These are phyloP conservation scores for Colletotrichum godetiae DNA, from an alignment of 2,329 filamentous ascomycete genomes.

Conservation along the genomic window DNA sequence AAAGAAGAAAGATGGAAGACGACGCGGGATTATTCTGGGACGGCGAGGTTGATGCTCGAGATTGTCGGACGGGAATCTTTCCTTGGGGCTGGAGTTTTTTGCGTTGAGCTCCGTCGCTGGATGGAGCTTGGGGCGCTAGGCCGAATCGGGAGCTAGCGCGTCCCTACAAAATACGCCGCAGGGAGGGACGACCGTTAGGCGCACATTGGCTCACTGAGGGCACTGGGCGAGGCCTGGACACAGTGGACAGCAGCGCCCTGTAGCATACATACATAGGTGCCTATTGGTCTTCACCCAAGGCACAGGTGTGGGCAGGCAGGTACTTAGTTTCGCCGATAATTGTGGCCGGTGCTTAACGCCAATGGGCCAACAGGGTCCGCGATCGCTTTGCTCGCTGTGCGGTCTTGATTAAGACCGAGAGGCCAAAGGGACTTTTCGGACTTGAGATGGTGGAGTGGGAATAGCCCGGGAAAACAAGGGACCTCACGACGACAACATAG, in stretches of 20 bases:
- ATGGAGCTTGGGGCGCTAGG: slow-evolving; percentile 46
- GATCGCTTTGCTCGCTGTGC: neutral
- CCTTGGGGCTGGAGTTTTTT: slow-evolving; percentile 56
- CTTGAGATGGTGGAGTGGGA: slow-evolving; percentile 19
- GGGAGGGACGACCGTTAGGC: slow-evolving; percentile 31
- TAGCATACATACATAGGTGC: neutral
- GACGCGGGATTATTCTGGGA: slow-evolving; percentile 45
- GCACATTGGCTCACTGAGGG: neutral
- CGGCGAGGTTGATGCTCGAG: slow-evolving; percentile 41
- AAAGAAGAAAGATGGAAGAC: slow-evolving; percentile 24
- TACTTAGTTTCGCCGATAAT: slow-evolving; percentile 21
- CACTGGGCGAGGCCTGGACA: neutral
- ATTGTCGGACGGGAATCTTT: slow-evolving; percentile 45
- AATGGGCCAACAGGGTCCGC: slow-evolving; percentile 5
- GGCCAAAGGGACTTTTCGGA: slow-evolving; percentile 31
- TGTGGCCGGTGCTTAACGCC: slow-evolving; percentile 21
- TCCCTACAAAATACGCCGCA: slow-evolving; percentile 37
- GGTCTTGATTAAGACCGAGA: slow-evolving; percentile 13
- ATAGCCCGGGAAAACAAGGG: slow-evolving; percentile 34
- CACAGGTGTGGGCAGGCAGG: too few species aligned
- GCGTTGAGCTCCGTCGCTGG: slow-evolving; percentile 53
- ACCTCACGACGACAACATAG: neutral
- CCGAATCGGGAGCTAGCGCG: slow-evolving; percentile 42
- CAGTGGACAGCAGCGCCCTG: neutral
- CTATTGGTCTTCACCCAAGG: too few species aligned